These are phyloP conservation scores for Mortierella sp. DNA, from an alignment of 371 early-diverging fungal genomes.

Conservation along the genomic window DNA sequence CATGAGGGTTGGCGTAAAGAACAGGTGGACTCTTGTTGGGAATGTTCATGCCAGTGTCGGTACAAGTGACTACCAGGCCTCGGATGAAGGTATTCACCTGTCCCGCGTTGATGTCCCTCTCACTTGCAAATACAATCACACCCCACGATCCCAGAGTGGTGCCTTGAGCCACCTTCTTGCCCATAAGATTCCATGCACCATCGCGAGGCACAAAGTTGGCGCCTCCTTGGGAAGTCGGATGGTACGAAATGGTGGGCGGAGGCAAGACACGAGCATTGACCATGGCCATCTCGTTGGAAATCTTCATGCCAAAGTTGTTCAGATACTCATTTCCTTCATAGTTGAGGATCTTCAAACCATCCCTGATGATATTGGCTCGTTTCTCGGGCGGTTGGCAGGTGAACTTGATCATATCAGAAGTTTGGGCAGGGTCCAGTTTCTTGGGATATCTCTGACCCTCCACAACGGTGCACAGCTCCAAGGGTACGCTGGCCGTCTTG, in stretches of 20 bases:
- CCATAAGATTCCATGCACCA: conserved; percentile 94
- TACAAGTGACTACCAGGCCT: conserved; percentile 60
- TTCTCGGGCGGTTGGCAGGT: conserved; percentile 84
- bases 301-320: conserved; percentile 70
- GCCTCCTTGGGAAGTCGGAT: conserved; percentile 65
- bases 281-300: conserved; percentile 67
- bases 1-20: conserved; percentile 75
- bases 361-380: conserved; percentile 70
- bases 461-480: conserved; percentile 89
- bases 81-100: conserved; percentile 67
- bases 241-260: conserved; percentile 81
- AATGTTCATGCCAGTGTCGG: conserved; percentile 68
- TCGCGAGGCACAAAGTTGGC: conserved; percentile 76
- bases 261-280: conserved; percentile 77
- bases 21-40: conserved; percentile 53
- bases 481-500: conserved; percentile 72
- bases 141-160: conserved; percentile 85
- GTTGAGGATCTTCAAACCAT: conserved; percentile 61
- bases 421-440: conserved; percentile 86
- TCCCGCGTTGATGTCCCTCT: conserved; percentile 37
- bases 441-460: conserved; percentile 82
- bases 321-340: conserved; percentile 66
- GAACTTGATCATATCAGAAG: conserved; percentile 93
- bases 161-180: conserved; percentile 84
- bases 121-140: conserved; percentile 73